These are phyloP conservation scores for Aspergillus avenaceus DNA, from an alignment of 495 filamentous ascomycete genomes.

Conservation along the genomic window DNA sequence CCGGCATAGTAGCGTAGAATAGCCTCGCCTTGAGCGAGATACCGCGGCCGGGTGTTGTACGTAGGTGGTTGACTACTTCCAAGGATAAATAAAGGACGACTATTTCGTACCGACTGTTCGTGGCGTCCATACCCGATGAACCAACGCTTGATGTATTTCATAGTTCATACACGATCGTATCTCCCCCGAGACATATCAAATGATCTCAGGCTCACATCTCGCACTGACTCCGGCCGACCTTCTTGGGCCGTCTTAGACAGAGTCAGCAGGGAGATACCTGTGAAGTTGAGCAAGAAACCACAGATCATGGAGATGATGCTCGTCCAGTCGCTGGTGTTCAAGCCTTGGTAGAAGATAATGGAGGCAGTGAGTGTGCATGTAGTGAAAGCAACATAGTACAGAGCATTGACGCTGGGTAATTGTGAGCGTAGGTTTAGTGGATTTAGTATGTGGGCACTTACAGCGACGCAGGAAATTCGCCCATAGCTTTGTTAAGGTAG, in stretches of 20 bases:
- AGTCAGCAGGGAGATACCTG: slow-evolving; percentile 94
- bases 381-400: slow-evolving; percentile 99
- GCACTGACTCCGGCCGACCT: slow-evolving; percentile 43
- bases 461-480: slow-evolving; percentile 95
- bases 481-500: slow-evolving; percentile 98
- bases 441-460: slow-evolving; percentile 41
- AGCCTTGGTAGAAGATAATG: slow-evolving; percentile 97
- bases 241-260: slow-evolving; percentile 87
- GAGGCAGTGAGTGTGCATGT: slow-evolving; percentile 91
- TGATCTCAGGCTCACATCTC: not conserved
- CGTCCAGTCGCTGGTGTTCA: slow-evolving; percentile 91
- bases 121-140: too few species aligned
- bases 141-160: too few species aligned
- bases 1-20: too few species aligned
- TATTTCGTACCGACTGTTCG: too few species aligned
- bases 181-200: slow-evolving; percentile 1
- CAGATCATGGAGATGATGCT: slow-evolving; percentile 90
- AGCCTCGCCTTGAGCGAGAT: too few species aligned
- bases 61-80: too few species aligned
- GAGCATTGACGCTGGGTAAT: slow-evolving; percentile 82
- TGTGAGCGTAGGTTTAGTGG: slow-evolving; percentile 20
- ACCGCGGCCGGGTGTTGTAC: too few species aligned
- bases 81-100: too few species aligned
- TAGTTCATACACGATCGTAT: slow-evolving; percentile 5
- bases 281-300: slow-evolving; percentile 95